Evolutionary conservation across 164 flowering plant genomes (phyloP), one percentile per base, ranked within the genome.

Genomic region (Chimonanthus salicifolius): DNA sequence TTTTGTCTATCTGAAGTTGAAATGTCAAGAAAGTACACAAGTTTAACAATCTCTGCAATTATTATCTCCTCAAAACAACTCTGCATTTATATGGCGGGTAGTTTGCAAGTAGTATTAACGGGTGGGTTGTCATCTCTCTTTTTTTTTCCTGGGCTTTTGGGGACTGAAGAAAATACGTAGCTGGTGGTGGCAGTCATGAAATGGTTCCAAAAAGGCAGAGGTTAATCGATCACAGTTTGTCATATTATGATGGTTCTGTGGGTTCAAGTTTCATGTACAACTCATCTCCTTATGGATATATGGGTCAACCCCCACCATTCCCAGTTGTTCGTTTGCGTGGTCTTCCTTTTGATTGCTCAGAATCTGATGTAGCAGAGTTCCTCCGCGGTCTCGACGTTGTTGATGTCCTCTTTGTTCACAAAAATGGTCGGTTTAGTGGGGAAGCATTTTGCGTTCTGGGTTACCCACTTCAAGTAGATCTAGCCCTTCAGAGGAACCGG

Each of bases 311-410:
- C 60, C 97, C 94, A 13, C 90, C 92, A 5, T 94, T 94, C 75
- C 98, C 98, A 15, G 97, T 92, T 72, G 94, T 92, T 33, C 84
- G 90, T 64, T 86, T 90, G 54, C 92, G 95, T 44, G 98, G 98
- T 45, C 94, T 92, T 62, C 98, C 98, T 15, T 94, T 92, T 79
- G 89, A 91, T 77, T 94, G 97, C 84, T 67, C 90, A 20, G 97
- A 92, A 74, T 49, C 79, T 68, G 98, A 94, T 79, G 83, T 94
- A 16, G 81, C 81, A 33, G 92, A 91, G 71, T 92, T 94, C 76
- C 84, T 94, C 70, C 92, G 78, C 68, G 93, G 96, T 70, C 82
- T 94, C 6, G 96, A 92, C 78, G 84, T 94, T 6, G 86, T 94
- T 70, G 99, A 92, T 75, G 80, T 91, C 70, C 94, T 92, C 11